Conservation (phyloP, 768 basidiomycete genomes). For the Termitomyces sp. region DNA sequence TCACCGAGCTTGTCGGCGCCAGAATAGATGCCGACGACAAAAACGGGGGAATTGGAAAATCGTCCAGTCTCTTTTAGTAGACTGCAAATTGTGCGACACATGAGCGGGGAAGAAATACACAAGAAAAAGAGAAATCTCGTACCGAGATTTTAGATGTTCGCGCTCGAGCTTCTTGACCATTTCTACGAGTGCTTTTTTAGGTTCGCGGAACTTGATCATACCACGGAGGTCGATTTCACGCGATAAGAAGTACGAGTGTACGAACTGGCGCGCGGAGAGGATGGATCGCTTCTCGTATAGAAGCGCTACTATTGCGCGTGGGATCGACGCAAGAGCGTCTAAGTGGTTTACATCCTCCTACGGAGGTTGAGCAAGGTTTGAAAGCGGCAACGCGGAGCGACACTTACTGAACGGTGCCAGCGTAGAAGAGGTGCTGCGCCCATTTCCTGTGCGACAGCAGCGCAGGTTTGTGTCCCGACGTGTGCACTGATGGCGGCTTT, state of each 20-base stretch:
- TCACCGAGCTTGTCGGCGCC: slow-evolving; percentile 86
- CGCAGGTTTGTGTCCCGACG: slow-evolving; percentile 82
- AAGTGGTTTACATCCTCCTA: slow-evolving; percentile 64
- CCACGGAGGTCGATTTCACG: slow-evolving; percentile 77
- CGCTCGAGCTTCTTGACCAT: slow-evolving; percentile 69
- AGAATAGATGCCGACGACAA: slow-evolving; percentile 93
- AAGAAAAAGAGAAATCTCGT: not conserved
- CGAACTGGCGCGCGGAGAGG: slow-evolving; percentile 81
- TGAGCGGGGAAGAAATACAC: not conserved
- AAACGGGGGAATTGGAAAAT: slow-evolving; percentile 85
- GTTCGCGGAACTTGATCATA: slow-evolving; percentile 81
- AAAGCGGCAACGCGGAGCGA: not conserved
- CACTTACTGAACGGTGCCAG: slow-evolving; percentile 75
- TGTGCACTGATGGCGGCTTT: slow-evolving; percentile 92
- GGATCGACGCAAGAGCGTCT: slow-evolving; percentile 88
- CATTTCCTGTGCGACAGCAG: slow-evolving; percentile 82
- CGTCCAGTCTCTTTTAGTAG: slow-evolving; percentile 92
- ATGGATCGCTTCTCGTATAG: slow-evolving; percentile 89
- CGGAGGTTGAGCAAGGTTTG: not conserved
- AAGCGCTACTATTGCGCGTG: slow-evolving; percentile 82
- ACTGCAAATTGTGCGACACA: slow-evolving; percentile 34
- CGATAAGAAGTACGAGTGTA: slow-evolving; percentile 83
- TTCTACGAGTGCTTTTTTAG: slow-evolving; percentile 70
- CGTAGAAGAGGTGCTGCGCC: slow-evolving; percentile 74
- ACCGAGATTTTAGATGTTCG: slow-evolving; percentile 71